These are phyloP conservation scores for Kwoniella dejecticola DNA, from an alignment of 768 basidiomycete species.

Conservation along the genomic window DNA sequence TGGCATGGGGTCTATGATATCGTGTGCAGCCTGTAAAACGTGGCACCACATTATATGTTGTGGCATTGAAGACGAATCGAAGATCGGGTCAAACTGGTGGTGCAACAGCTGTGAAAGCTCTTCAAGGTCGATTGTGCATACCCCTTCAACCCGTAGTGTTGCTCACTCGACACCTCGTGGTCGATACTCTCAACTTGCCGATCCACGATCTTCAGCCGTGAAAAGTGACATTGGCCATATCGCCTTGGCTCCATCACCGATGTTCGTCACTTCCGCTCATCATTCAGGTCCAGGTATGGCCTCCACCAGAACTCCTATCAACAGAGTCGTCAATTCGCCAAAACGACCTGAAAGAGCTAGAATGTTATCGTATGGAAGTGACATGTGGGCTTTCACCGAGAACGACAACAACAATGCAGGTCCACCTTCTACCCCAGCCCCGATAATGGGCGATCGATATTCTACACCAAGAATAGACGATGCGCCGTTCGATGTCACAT, in stretches of 20 bases:
- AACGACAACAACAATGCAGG: slow-evolving; percentile 34
- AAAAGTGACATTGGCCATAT: slow-evolving; percentile 38
- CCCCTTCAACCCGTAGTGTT: slow-evolving; percentile 13
- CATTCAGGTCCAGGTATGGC: slow-evolving; percentile 1
- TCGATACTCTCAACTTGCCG: slow-evolving; percentile 33
- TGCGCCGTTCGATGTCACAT: slow-evolving; percentile 46
- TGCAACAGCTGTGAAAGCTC: slow-evolving; percentile 30
- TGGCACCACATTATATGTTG: slow-evolving; percentile 49
- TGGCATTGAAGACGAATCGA: slow-evolving; percentile 37
- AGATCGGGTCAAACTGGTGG: slow-evolving; percentile 40
- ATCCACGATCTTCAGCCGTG: slow-evolving; percentile 43
- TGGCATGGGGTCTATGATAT: slow-evolving; percentile 39
- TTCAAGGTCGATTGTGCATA: slow-evolving; percentile 23
- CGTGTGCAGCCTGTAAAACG: slow-evolving; percentile 40
- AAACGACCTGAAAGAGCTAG: slow-evolving; percentile 38
- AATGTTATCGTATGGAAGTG: slow-evolving; percentile 45
- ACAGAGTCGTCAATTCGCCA: slow-evolving; percentile 26
- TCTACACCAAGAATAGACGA: slow-evolving; percentile 49
- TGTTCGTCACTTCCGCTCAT: slow-evolving; percentile 24
- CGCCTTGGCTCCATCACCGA: slow-evolving; percentile 48
- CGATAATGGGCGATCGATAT: slow-evolving; percentile 27
- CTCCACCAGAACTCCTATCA: slow-evolving; percentile 26
- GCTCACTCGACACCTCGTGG: slow-evolving; percentile 26
- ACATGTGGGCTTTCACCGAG: slow-evolving; percentile 41
- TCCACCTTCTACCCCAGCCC: slow-evolving; percentile 46